Conservation (phyloP, 2,329 filamentous ascomycete genomes). For the Teratosphaeria zuluensis region DNA sequence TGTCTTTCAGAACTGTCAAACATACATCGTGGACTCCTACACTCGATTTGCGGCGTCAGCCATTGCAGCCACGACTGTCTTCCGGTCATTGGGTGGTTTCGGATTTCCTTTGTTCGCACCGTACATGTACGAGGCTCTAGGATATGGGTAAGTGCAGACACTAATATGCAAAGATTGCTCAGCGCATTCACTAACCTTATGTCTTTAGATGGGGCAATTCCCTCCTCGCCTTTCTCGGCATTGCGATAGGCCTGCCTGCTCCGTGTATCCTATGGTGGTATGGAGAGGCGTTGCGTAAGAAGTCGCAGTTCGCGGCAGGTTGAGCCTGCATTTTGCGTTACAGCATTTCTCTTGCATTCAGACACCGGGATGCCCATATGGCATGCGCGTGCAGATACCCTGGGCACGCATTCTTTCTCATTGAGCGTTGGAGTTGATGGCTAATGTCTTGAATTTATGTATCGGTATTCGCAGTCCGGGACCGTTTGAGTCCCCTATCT, state of each 20-base stretch:
- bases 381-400: not conserved
- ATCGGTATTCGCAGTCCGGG: not conserved
- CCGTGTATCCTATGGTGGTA: constrained; percentile 38
- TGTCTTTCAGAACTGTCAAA: constrained; percentile 50
- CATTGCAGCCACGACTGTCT: constrained; percentile 46
- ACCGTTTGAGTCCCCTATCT: not conserved
- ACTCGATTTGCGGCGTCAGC: constrained; percentile 40
- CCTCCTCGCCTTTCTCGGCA: constrained; percentile 46
- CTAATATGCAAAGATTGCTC: not conserved
- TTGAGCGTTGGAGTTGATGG: not conserved
- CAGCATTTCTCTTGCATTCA: not conserved
- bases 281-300: constrained; percentile 28
- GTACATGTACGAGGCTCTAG: constrained; percentile 38
- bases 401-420: not conserved
- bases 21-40: constrained; percentile 52
- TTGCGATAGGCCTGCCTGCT: constrained; percentile 43
- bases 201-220: constrained; percentile 37
- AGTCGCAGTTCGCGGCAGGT: constrained; percentile 27
- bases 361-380: not conserved
- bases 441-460: not conserved
- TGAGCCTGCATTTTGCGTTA: constrained; percentile 2
- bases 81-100: constrained; percentile 48
- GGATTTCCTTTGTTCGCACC: constrained; percentile 52
- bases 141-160: constrained; percentile 27
- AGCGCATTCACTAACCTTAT: not conserved